phyloP scores from a whole-genome alignment of 208 protist genomes.

The Angomonas ambiguus region DNA sequence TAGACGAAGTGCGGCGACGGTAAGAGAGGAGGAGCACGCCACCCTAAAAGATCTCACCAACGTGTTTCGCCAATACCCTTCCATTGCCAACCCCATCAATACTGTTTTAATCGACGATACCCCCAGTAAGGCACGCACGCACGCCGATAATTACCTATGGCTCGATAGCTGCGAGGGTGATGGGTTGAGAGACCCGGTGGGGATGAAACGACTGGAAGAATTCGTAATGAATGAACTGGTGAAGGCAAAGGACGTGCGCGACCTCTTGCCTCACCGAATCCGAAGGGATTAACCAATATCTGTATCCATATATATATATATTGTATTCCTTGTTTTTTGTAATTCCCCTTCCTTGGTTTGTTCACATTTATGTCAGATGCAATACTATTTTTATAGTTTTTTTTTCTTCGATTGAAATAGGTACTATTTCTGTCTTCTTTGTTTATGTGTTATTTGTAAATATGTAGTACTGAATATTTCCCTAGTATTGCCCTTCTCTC shows the following conservation, averaged over 20 bases:
- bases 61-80: slow-evolving; percentile 56
- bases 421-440: slow-evolving; percentile 2
- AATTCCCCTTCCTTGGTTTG: not conserved
- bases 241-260: slow-evolving; percentile 61
- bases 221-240: slow-evolving; percentile 71
- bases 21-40: slow-evolving; percentile 66
- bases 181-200: slow-evolving; percentile 34
- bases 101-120: slow-evolving; percentile 88
- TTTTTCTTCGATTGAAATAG: not conserved
- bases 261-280: slow-evolving; percentile 68
- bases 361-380: slow-evolving; percentile 1
- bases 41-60: slow-evolving; percentile 76
- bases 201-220: slow-evolving; percentile 44
- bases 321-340: not conserved
- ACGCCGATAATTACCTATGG: slow-evolving; percentile 83
- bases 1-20: slow-evolving; percentile 45
- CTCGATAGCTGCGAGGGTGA: slow-evolving; percentile 61
- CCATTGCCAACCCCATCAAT: slow-evolving; percentile 59
- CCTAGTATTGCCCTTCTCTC: slow-evolving; percentile 8
- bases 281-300: slow-evolving; percentile 15
- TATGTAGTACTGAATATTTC: too few species aligned
- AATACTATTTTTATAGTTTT: slow-evolving; percentile 10
- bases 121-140: slow-evolving; percentile 71
- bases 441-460: slow-evolving; percentile 5
- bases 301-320: not conserved